Base-by-base conservation (phyloP, 768 basidiomycete genomes). In the Lactifluus subvellereus region DNA sequence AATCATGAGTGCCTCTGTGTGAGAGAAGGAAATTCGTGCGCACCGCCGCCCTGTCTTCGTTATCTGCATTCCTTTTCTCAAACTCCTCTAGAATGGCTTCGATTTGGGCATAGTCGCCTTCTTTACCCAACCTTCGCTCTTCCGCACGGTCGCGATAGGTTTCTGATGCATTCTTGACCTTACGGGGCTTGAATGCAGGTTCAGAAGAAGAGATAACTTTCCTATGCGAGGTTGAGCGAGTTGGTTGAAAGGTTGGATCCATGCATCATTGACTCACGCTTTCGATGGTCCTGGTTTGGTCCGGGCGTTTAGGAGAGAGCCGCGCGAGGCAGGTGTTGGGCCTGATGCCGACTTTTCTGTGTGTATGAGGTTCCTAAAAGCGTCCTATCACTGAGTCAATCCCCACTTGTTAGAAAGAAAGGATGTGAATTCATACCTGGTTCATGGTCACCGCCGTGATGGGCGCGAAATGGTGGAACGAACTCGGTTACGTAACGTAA, bases 21-120 rank as follows among this genome's bases (percentile, higher is more conserved):
- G 22, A 1, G 22, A 50, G 20, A 35, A 42, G 48, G 3, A 48
- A 42, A 8, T n/a, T 16, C 32, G 20, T 66, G 72, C 84, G 59
- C 68, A 89, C 91, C 48, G 78, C 79, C 45, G 78, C 77, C 64
- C 77, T 84, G 71, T 89, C 85, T 64, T 80, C 79, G n/a, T 75
- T 76, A 30, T 79, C 76, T n/a, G 79, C 82, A 57, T 79, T 79
- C 43, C 79, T 80, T 67, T 78, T 81, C 74, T 94, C 86, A 62
- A 94, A 94, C 63, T 92, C 90, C 59, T 91, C 88, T 1, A 91
- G 75, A 10, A 95, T 75, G 11, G 90, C 85, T 71, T 92, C 91
- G 35, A 91, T 84, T 72, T 88, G 77, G 0, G 89, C 87, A 73
- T 85, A 92, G 68, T 93, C 90, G 66, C 84, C 85, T 14, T 79